These are phyloP conservation scores for Curvularia spicifera DNA, from an alignment of 2,329 filamentous ascomycete species.

Conservation along the genomic window DNA sequence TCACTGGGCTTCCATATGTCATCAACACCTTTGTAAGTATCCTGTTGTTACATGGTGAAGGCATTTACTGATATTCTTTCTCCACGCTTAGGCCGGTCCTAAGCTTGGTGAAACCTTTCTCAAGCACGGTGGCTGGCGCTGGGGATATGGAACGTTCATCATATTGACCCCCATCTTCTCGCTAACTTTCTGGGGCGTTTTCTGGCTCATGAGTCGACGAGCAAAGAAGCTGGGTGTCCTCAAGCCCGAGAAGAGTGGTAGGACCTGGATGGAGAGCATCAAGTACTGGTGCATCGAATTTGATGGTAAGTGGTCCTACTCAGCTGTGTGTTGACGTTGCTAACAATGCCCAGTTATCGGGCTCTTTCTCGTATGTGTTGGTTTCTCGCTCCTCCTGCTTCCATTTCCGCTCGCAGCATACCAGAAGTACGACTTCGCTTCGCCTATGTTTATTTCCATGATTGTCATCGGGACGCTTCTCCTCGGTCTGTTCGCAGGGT, in stretches of 20 bases:
- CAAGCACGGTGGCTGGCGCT: slow-evolving; percentile 63
- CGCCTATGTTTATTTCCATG: slow-evolving; percentile 48
- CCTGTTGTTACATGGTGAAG: neutral
- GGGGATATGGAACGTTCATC: slow-evolving; percentile 68
- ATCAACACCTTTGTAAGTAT: slow-evolving; percentile 62
- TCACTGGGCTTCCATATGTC: slow-evolving; percentile 68
- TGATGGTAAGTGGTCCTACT: slow-evolving; percentile 51
- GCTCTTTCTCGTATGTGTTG: slow-evolving; percentile 64
- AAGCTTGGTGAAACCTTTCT: slow-evolving; percentile 53
- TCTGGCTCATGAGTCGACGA: slow-evolving; percentile 64
- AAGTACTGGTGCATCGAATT: slow-evolving; percentile 65
- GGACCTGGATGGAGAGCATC: slow-evolving; percentile 56
- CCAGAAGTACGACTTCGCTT: slow-evolving; percentile 37
- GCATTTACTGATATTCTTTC: neutral
- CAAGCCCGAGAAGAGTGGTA: slow-evolving; percentile 50
- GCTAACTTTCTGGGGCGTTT: slow-evolving; percentile 59
- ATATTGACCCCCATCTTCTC: slow-evolving; percentile 63
- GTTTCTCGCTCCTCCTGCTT: slow-evolving; percentile 69
- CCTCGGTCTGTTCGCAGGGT: slow-evolving; percentile 45
- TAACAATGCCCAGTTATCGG: slow-evolving; percentile 54
- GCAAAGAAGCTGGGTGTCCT: slow-evolving; percentile 62
- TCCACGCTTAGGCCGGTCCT: slow-evolving; percentile 54
- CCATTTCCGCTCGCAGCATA: slow-evolving; percentile 64
- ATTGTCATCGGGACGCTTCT: slow-evolving; percentile 44
- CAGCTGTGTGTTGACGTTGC: neutral